These are phyloP conservation scores for Aspergillus sp. DNA, from an alignment of 2,329 filamentous ascomycete species.

Conservation along the genomic window DNA sequence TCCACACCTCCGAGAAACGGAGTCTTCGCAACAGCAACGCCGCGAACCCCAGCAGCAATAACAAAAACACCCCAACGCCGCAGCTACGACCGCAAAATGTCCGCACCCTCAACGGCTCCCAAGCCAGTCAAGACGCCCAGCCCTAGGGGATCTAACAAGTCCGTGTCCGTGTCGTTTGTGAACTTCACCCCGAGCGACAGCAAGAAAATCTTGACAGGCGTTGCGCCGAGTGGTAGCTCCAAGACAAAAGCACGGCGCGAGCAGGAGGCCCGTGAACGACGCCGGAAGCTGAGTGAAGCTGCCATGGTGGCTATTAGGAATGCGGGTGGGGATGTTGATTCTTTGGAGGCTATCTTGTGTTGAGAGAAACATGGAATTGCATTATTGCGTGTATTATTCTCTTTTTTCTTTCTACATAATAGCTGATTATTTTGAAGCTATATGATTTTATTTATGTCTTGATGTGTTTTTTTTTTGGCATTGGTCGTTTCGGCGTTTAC, in stretches of 20 bases:
- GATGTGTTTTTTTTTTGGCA: conserved; percentile 18
- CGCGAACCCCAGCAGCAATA: conserved; percentile 15
- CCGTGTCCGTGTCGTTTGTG: conserved; percentile 60
- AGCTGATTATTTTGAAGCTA: background rate
- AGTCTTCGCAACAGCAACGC: conserved; percentile 5
- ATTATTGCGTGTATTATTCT: conserved; percentile 7
- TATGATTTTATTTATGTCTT: background rate
- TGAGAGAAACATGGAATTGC: conserved; percentile 15
- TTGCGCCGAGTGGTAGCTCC: conserved; percentile 80
- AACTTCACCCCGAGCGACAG: conserved; percentile 83
- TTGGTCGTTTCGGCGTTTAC: conserved; percentile 18
- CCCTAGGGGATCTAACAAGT: conserved; percentile 23
- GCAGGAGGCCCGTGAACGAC: conserved; percentile 73
- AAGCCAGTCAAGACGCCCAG: conserved; percentile 25
- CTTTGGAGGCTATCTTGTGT: conserved; percentile 34
- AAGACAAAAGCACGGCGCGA: conserved; percentile 94
- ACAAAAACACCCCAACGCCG: conserved; percentile 28
- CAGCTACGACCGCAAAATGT: conserved; percentile 34
- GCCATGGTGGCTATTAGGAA: conserved; percentile 37
- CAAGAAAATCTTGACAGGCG: conserved; percentile 71
- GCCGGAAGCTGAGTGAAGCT: conserved; percentile 41
- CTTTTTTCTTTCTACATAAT: conserved; percentile 6
- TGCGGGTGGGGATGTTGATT: conserved; percentile 40
- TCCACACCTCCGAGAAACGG: conserved; percentile 11
- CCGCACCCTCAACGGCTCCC: conserved; percentile 24